phyloP scores from a whole-genome alignment of 2,329 filamentous ascomycete genomes.

The Aspergillus sojae region DNA sequence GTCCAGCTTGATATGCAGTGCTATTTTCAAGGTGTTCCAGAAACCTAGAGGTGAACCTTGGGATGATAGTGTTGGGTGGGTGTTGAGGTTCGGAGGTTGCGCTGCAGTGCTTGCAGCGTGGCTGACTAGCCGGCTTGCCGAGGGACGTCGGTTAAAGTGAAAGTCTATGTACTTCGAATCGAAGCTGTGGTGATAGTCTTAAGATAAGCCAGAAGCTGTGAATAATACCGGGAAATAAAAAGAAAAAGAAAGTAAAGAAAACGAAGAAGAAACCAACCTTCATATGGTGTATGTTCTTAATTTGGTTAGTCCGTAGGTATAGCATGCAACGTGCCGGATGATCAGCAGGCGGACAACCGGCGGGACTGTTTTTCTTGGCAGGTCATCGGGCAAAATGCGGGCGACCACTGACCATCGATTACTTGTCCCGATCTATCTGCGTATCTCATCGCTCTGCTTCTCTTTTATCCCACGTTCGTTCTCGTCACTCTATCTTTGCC shows the following conservation, averaged over 20 bases:
- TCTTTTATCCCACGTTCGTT: background rate
- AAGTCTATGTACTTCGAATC: background rate
- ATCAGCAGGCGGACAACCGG: conserved; percentile 2
- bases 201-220: background rate
- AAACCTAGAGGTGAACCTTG: conserved; percentile 83
- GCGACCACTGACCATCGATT: conserved; percentile 10
- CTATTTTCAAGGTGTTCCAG: conserved; percentile 83
- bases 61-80: conserved; percentile 84
- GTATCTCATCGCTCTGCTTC: background rate
- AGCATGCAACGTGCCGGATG: background rate
- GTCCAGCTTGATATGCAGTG: conserved; percentile 79
- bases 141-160: conserved; percentile 48
- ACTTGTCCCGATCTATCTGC: conserved; percentile 5
- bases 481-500: conserved; percentile 11
- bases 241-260: too few species aligned
- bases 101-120: conserved; percentile 77
- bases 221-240: too few species aligned
- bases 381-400: background rate
- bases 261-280: background rate
- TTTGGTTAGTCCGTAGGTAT: background rate
- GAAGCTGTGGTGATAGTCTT: background rate
- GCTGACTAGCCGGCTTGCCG: conserved; percentile 68
- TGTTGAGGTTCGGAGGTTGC: conserved; percentile 79
- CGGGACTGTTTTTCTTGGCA: background rate
- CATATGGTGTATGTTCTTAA: background rate